These are phyloP conservation scores for Cladosporium sp. DNA, from an alignment of 2,329 filamentous ascomycete species.

Conservation along the genomic window DNA sequence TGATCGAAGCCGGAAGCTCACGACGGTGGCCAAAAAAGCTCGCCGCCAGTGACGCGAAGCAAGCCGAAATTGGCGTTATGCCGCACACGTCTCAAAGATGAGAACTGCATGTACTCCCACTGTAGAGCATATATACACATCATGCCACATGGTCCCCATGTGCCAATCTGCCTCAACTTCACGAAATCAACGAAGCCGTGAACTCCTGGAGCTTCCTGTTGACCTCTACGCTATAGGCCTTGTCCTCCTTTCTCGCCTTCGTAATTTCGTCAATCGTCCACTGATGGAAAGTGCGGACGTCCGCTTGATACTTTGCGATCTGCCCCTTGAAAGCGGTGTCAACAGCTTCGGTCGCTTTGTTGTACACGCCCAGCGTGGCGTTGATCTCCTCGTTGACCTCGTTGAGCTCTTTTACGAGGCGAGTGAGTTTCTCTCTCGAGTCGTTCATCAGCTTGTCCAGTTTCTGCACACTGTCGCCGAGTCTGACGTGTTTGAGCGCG, in stretches of 20 bases:
- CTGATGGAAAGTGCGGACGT: conserved; percentile 17
- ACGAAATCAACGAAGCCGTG: background rate
- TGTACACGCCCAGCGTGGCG: conserved; percentile 14
- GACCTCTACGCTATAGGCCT: conserved; percentile 13
- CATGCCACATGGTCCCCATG: too few relatives aligned
- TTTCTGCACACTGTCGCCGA: conserved; percentile 20
- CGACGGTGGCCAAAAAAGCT: background rate
- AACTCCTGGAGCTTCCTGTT: conserved; percentile 21
- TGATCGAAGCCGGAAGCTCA: background rate
- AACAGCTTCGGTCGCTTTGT: conserved; percentile 8
- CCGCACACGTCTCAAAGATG: too few relatives aligned
- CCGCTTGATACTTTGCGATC: conserved; percentile 16
- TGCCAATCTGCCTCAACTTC: background rate
- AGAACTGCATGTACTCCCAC: too few relatives aligned
- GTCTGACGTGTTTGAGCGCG: conserved; percentile 2
- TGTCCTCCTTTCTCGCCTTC: conserved; percentile 20
- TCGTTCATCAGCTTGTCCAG: conserved; percentile 14
- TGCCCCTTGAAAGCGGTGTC: conserved; percentile 14
- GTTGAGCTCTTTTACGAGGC: conserved; percentile 16
- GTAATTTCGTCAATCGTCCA: conserved; percentile 17
- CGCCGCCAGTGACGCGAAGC: background rate
- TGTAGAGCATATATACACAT: too few relatives aligned
- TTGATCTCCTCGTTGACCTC: conserved; percentile 20
- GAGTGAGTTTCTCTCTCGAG: conserved; percentile 15
- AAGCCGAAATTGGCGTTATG: background rate